Conservation (phyloP, 2,329 filamentous ascomycete species). For the Fusarium lateritium region DNA sequence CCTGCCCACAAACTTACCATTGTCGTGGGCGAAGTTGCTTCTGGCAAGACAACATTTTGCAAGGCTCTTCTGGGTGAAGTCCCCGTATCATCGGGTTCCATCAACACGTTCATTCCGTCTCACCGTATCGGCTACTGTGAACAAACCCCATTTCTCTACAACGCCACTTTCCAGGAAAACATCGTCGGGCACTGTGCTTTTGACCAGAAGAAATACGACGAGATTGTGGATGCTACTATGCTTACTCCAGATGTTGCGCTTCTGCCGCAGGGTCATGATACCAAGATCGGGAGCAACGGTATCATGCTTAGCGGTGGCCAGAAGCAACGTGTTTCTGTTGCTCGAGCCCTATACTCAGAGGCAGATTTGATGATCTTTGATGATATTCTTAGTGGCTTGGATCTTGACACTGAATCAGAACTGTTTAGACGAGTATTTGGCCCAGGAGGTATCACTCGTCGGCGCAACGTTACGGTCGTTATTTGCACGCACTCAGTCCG, state of each 20-base stretch:
- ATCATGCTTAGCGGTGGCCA: slow-evolving; percentile 62
- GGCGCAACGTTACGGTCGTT: slow-evolving; percentile 58
- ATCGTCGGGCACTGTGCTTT: slow-evolving; percentile 55
- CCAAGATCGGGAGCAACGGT: slow-evolving; percentile 58
- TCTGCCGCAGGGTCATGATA: slow-evolving; percentile 55
- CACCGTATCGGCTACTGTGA: slow-evolving; percentile 53
- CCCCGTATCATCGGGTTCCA: slow-evolving; percentile 39
- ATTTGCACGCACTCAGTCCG: slow-evolving; percentile 56
- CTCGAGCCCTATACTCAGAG: slow-evolving; percentile 61
- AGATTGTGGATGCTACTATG: slow-evolving; percentile 54
- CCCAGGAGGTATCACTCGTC: slow-evolving; percentile 56
- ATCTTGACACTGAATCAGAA: slow-evolving; percentile 60
- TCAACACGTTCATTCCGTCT: slow-evolving; percentile 20
- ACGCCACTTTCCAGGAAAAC: slow-evolving; percentile 56
- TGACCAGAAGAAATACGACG: slow-evolving; percentile 52
- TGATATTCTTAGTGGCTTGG: slow-evolving; percentile 61
- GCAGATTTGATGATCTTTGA: slow-evolving; percentile 61
- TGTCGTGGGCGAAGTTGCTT: slow-evolving; percentile 56
- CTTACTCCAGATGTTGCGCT: slow-evolving; percentile 51
- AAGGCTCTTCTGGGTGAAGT: slow-evolving; percentile 55
- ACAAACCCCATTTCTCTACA: slow-evolving; percentile 54
- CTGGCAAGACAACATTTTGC: slow-evolving; percentile 56
- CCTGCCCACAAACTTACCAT: slow-evolving; percentile 50
- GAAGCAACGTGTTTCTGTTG: slow-evolving; percentile 56
- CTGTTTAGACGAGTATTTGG: slow-evolving; percentile 62